Evolutionary conservation across 1,284 basidiomycete species (phyloP), one percentile per base, ranked within the genome.

Genomic region (Rugosomyces carneus): DNA sequence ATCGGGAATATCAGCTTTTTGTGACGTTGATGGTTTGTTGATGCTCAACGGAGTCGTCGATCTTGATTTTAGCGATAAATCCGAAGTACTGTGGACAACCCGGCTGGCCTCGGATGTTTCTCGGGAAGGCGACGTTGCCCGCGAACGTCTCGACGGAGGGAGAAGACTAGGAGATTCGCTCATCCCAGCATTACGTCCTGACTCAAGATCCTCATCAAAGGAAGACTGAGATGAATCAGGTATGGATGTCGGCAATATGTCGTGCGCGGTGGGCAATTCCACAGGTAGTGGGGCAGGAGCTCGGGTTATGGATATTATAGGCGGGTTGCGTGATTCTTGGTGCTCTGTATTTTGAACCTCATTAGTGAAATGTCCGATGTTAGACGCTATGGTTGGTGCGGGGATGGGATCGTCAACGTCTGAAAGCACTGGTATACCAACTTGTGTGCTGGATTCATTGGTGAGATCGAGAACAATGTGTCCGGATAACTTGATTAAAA

Each of bases 241-340:
- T 71, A 70, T 19, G 72, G 73, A 11, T 67, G 65, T 11, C 68
- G 59, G 57, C 7, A 69, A 62, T 44, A 87, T 78, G 54, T 85
- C 81, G 29, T 69, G 71, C 15, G 72, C 67, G 19, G 78, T 83
- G 1, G 84, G 85, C 15, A 88, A 66, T 40, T 71, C 70, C 7
- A 88, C 72, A 34, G 84, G 82, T 40, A 71, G 60, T 15, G 85
- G 85, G 0, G 73, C 75, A 2, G 83, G 83, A n/a, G 80, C 72
- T 64, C 79, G 85, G 24, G 81, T 81, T 50, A 84, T 65, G 20
- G 79, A 76, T 49, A 84, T 79, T 8, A 67, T 73, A 19, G 82
- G 81, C 44, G 77, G 53, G 47, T 54, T 44, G n/a, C 52, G 47
- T 37, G 53, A 46, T 18, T 45, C 29, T 10, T 26, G 24, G 5